Evolutionary conservation across 768 basidiomycete genomes (phyloP), one percentile per base, ranked within the genome.

Genomic region (Tricholoma hemisulphureum): DNA sequence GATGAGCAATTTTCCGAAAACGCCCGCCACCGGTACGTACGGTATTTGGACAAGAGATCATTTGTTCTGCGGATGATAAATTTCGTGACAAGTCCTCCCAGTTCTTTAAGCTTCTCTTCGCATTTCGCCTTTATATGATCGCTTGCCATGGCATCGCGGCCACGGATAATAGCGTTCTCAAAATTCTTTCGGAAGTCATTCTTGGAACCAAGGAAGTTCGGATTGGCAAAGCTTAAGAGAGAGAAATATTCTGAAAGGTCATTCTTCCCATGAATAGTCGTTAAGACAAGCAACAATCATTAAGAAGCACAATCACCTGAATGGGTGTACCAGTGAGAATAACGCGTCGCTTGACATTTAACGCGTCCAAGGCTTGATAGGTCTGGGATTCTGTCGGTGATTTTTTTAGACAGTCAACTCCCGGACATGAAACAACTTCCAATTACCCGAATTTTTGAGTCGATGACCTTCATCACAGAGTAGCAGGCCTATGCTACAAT

Each of bases 391-490:
- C 95, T 93, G 67, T 23, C 37, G 28, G 34, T 32, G 16, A 28
- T 10, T 41, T 39, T n/a, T 45, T 13, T 21, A 26, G 29, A 28
- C 14, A 32, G 6, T 6, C 29, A 20, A 13, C 14, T 39, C 32
- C 9, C 14, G 34, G 32, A 34, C 14, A 32, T 5, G 13, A 28
- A 43, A 46, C 61, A 28, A 29, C 37, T 55, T 55, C n/a, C 51
- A 51, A 21, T 54, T 61, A 91, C 95, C 91, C 48, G 91, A 91
- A 69, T 99, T 99, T 76, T 99, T 99, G 58, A 99, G 77, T 51
- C 96, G 80, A 76, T 99, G 96, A 4, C 96, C 96, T 76, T 99
- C 96, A 65, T 99, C 96, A 60, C 94, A 96, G 28, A 99, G 83
- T n/a, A 99, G 74, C 14, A 99, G 73, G 2, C 97, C 97, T 48